Evolutionary conservation across 371 early-diverging fungal species (phyloP), one percentile per base, ranked within the genome.

Genomic region (Sporodiniella umbellata): DNA sequence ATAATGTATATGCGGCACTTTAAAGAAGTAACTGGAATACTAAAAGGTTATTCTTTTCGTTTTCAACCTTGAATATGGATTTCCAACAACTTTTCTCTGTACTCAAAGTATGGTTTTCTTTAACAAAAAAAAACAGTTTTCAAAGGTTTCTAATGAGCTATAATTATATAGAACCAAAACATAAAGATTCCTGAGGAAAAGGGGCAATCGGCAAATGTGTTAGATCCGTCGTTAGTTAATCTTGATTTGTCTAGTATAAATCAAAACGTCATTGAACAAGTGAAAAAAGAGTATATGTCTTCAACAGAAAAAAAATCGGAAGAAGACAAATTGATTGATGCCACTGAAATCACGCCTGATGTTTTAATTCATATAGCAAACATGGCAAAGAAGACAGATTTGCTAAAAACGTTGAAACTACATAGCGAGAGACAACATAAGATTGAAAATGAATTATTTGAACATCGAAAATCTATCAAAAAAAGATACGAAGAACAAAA

Each of bases 301-400:
- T 50, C 44, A 30, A 42, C 42, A 22, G 42, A 58, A 30, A 30
- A 54, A 15, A 37, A 48, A 25, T 33, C 37, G 17, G 21, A 15
- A 18, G 43, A 42, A 43, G 62, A 60, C 6, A 47, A 53, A 3
- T 14, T 74, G 8, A 53, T 46, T 15, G 46, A 52, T 14, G 63
- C 60, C 1, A 70, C 62, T 14, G 48, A 51, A 1, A 53, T 74
- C 4, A 74, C 67, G 2, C 67, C 75, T n/a, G 66, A 74, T 42
- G 70, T 74, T 0, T 42, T 74, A 15, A 43, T 58, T 2, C 55
- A 53, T 4, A 45, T 74, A 22, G 62, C 64, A 8, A 48, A 57
- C 17, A 51, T 74, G 54, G 56, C 57, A 21, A 65, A 68, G 35
- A 68, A 74, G 23, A 70, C 75, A 0, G 33, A 70, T 30, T 8